Conservation (phyloP, 805 yeast species). For the Candida ortonii region DNA sequence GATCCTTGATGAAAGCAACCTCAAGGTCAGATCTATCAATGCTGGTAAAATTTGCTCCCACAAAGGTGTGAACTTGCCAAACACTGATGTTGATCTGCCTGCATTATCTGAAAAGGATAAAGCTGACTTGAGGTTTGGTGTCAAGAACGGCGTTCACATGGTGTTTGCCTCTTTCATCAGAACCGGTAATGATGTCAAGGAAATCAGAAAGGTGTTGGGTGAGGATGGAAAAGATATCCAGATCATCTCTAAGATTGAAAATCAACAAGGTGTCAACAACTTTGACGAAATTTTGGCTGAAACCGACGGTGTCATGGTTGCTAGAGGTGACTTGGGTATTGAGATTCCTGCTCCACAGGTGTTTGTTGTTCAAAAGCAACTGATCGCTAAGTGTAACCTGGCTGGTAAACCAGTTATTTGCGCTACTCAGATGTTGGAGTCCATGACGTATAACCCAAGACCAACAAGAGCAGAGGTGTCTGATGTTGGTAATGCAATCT, state of each 20-base stretch:
- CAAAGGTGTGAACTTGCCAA: slow-evolving; percentile 99
- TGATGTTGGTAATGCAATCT: slow-evolving; percentile 98
- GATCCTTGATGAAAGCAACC: slow-evolving; percentile 72
- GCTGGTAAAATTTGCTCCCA: slow-evolving; percentile 95
- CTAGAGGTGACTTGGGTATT: slow-evolving; percentile 99
- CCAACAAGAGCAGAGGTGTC: slow-evolving; percentile 99
- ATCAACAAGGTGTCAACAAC: slow-evolving; percentile 99
- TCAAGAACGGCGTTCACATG: slow-evolving; percentile 97
- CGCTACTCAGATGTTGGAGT: slow-evolving; percentile 99
- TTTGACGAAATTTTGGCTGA: slow-evolving; percentile 91
- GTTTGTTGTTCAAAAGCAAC: slow-evolving; percentile 96
- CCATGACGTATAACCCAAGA: slow-evolving; percentile 99
- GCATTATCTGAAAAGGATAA: slow-evolving; percentile 96
- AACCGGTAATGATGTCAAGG: slow-evolving; percentile 82
- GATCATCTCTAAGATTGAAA: slow-evolving; percentile 96
- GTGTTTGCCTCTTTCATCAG: slow-evolving; percentile 98
- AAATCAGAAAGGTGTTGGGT: slow-evolving; percentile 92
- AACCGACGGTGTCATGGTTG: slow-evolving; percentile 99
- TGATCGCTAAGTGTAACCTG: slow-evolving; percentile 98
- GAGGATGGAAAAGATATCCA: slow-evolving; percentile 96
- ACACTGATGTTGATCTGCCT: slow-evolving; percentile 98
- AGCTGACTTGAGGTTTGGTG: slow-evolving; percentile 90
- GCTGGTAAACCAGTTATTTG: slow-evolving; percentile 99
- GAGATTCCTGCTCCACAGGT: slow-evolving; percentile 99
- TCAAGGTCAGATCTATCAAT: slow-evolving; percentile 86